Percentiles rank a stretch among this genome's conserved stretches.
Evolutionary conservation across 2,329 filamentous ascomycete genomes (phyloP).

Genomic region (Dactylonectria estremocensis): DNA sequence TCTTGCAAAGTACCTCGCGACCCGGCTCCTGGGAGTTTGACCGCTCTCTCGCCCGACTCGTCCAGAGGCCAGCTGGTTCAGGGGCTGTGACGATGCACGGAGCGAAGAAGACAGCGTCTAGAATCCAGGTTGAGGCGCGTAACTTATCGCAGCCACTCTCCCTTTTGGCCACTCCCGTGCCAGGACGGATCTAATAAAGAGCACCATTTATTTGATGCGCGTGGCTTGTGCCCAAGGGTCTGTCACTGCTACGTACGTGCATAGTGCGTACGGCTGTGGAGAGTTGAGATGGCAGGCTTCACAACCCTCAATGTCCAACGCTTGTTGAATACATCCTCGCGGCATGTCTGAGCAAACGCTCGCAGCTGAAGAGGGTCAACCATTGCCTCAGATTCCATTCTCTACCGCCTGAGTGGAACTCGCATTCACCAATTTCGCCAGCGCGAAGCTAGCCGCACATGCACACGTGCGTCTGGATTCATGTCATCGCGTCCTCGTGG

Average conservation of each 20-base stretch:
- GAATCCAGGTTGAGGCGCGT: neutral
- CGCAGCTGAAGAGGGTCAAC: neutral
- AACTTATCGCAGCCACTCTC: constrained; percentile 13
- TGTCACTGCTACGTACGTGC: neutral
- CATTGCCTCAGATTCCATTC: constrained; percentile 4
- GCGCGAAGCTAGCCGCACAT: constrained; percentile 5
- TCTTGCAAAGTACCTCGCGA: too few relatives aligned
- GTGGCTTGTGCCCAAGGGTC: constrained; percentile 12
- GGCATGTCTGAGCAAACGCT: neutral
- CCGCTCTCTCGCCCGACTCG: neutral
- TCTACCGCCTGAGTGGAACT: constrained; percentile 17
- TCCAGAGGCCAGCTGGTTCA: too few relatives aligned
- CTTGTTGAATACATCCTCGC: neutral
- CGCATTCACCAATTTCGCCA: constrained; percentile 6
- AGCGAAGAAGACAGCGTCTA: neutral
- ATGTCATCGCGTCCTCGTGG: constrained; percentile 19
- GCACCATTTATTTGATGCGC: neutral
- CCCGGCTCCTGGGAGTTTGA: neutral
- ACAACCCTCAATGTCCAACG: neutral
- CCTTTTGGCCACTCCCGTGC: constrained; percentile 15
- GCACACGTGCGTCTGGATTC: constrained; percentile 16
- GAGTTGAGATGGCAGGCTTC: constrained; percentile 1
- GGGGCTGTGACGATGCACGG: too few relatives aligned
- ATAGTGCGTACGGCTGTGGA: neutral
- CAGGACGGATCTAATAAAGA: neutral